phyloP scores from a whole-genome alignment of 202 grass and related monocot genomes.

The Digitaria exilis region DNA sequence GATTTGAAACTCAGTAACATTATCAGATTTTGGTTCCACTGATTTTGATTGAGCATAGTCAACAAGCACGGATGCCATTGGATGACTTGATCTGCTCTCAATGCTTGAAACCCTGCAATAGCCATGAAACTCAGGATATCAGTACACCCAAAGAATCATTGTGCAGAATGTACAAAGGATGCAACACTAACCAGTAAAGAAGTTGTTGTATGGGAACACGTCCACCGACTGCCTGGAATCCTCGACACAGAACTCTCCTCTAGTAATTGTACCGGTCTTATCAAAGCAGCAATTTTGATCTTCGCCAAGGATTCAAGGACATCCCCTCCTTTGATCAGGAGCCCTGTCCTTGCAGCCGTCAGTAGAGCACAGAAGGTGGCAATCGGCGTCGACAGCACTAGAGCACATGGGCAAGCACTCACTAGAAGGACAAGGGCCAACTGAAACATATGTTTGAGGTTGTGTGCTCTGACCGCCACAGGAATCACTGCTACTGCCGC shows the following conservation, averaged over 20 bases:
- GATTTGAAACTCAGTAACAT: slow-evolving; percentile 71
- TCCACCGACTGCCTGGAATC: slow-evolving; percentile 51
- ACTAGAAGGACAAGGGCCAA: slow-evolving; percentile 87
- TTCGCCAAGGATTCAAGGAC: slow-evolving; percentile 77
- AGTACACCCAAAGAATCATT: background rate
- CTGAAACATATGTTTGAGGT: slow-evolving; percentile 65
- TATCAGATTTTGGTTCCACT: slow-evolving; percentile 76
- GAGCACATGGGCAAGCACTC: slow-evolving; percentile 89
- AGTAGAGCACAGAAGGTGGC: slow-evolving; percentile 93
- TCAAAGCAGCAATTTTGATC: slow-evolving; percentile 81
- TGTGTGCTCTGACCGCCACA: slow-evolving; percentile 43
- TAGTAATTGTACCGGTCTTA: slow-evolving; percentile 94
- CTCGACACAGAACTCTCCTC: slow-evolving; percentile 80
- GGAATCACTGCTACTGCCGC: slow-evolving; percentile 68
- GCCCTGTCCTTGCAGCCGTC: slow-evolving; percentile 69
- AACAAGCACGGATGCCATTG: slow-evolving; percentile 86
- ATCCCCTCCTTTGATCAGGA: slow-evolving; percentile 95
- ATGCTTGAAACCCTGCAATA: slow-evolving; percentile 84
- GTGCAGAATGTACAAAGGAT: background rate
- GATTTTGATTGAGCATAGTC: slow-evolving; percentile 75
- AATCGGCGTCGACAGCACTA: slow-evolving; percentile 86
- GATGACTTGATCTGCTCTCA: slow-evolving; percentile 97
- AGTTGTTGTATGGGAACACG: slow-evolving; percentile 54
- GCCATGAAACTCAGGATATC: slow-evolving; percentile 26
- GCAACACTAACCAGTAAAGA: slow-evolving; percentile 60